These are phyloP conservation scores for Blastocystis sp. DNA, from an alignment of 352 stramenopile genomes.

Conservation along the genomic window DNA sequence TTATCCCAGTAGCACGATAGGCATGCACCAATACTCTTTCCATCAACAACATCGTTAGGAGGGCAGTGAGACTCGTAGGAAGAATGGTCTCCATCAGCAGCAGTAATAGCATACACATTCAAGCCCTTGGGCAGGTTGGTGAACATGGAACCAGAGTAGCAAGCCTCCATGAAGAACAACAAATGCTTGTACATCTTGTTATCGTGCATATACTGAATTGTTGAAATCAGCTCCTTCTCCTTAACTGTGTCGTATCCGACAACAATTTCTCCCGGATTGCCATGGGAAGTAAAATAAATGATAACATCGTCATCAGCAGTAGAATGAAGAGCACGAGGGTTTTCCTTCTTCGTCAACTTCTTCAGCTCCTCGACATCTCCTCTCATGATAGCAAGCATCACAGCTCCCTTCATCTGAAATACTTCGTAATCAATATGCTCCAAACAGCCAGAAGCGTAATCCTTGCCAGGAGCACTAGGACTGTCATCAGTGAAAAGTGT, in stretches of 20 bases:
- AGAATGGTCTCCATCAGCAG: conserved; percentile 71
- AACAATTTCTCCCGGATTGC: conserved; percentile 70
- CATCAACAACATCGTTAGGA: conserved; percentile 41
- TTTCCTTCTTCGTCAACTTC: conserved; percentile 61
- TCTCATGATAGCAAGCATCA: conserved; percentile 50
- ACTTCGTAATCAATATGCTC: conserved; percentile 41
- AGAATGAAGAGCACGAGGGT: conserved; percentile 33
- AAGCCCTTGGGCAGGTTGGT: conserved; percentile 68
- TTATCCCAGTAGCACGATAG: conserved; percentile 54
- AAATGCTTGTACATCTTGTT: conserved; percentile 77
- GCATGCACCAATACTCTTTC: conserved; percentile 49
- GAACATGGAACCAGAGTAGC: conserved; percentile 81
- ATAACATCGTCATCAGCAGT: conserved; percentile 74
- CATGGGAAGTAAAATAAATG: conserved; percentile 80
- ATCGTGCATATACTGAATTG: conserved; percentile 71
- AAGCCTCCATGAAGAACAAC: conserved; percentile 80
- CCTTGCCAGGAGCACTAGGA: conserved; percentile 29
- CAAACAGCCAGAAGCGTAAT: conserved; percentile 3
- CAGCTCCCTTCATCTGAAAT: not conserved
- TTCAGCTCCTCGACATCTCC: conserved; percentile 21
- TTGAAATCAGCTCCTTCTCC: conserved; percentile 65
- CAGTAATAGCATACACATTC: conserved; percentile 63
- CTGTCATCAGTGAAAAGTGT: conserved; percentile 32
- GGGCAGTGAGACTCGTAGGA: conserved; percentile 76
- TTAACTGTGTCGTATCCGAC: conserved; percentile 71